phyloP scores from a whole-genome alignment of 345 rosid species.

The Bruguiera parviflora region DNA sequence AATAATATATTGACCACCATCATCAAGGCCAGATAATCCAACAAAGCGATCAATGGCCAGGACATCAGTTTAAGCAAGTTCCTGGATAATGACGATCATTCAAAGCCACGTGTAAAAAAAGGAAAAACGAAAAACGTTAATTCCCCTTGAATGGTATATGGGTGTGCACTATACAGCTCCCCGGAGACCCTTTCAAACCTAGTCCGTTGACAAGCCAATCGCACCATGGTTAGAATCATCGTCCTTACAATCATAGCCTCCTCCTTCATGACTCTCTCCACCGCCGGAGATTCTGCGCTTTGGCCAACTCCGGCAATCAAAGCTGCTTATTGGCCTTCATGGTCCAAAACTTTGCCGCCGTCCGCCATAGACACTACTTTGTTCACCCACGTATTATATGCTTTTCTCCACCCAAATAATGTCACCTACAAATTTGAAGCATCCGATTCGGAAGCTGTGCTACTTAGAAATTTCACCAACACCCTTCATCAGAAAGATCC shows the following conservation, averaged over 20 bases:
- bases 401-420: slow-evolving; percentile 50
- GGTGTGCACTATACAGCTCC: neutral
- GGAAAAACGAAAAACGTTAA: neutral
- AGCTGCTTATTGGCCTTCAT: slow-evolving; percentile 52
- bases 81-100: neutral
- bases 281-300: slow-evolving; percentile 8
- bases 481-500: slow-evolving; percentile 41
- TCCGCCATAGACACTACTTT: slow-evolving; percentile 41
- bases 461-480: slow-evolving; percentile 40
- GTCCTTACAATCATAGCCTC: neutral
- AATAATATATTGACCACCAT: too few relatives aligned
- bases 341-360: slow-evolving; percentile 40
- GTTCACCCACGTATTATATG: slow-evolving; percentile 55
- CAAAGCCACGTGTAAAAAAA: neutral
- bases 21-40: too few relatives aligned
- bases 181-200: neutral
- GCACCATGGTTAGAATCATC: neutral
- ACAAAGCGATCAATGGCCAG: too few relatives aligned
- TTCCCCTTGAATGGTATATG: neutral
- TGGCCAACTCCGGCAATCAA: slow-evolving; percentile 28
- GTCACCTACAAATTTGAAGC: slow-evolving; percentile 34
- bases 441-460: slow-evolving; percentile 9
- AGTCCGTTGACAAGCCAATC: neutral
- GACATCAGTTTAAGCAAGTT: too few relatives aligned
- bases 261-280: neutral